phyloP scores from a whole-genome alignment of 2,329 filamentous ascomycete genomes.

The Phyllosticta citriasiana region DNA sequence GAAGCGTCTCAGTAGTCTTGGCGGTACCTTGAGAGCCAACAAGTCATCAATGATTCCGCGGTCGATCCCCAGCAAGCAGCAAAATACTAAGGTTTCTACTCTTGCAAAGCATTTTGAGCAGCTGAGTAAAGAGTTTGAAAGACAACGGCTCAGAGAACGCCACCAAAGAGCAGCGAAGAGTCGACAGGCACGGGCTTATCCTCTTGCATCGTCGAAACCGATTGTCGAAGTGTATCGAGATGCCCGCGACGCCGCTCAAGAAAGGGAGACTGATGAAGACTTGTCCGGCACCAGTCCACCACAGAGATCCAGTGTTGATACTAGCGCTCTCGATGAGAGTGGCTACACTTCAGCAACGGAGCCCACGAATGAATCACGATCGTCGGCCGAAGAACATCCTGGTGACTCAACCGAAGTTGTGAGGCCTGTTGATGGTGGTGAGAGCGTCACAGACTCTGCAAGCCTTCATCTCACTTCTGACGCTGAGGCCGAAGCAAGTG shows the following conservation, averaged over 20 bases:
- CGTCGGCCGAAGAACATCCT: conserved; percentile 25
- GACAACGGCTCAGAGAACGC: conserved; percentile 78
- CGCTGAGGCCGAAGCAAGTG: conserved; percentile 45
- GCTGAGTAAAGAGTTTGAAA: conserved; percentile 90
- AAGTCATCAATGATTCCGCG: conserved; percentile 73
- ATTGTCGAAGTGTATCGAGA: conserved; percentile 94
- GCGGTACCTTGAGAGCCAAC: conserved; percentile 52
- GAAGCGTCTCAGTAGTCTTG: conserved; percentile 51
- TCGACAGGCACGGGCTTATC: conserved; percentile 69
- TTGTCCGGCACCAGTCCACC: conserved; percentile 25
- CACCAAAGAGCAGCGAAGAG: conserved; percentile 71
- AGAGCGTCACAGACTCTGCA: conserved; percentile 19
- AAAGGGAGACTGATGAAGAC: conserved; percentile 60
- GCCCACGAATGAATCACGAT: conserved; percentile 23
- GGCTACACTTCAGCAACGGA: conserved; percentile 24
- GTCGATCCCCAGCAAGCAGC: conserved; percentile 62
- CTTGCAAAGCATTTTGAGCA: conserved; percentile 94
- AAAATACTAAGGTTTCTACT: conserved; percentile 74
- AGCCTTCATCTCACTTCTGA: conserved; percentile 41
- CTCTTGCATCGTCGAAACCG: conserved; percentile 84
- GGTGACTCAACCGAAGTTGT: conserved; percentile 3
- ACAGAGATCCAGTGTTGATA: conserved; percentile 24
- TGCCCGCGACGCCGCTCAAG: conserved; percentile 84
- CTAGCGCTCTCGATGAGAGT: conserved; percentile 28
- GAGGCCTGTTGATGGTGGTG: conserved; percentile 11